Evolutionary conservation across 345 rosid species (phyloP), one percentile per base, ranked within the genome.

Genomic region (Abelmoschus esculentus): DNA sequence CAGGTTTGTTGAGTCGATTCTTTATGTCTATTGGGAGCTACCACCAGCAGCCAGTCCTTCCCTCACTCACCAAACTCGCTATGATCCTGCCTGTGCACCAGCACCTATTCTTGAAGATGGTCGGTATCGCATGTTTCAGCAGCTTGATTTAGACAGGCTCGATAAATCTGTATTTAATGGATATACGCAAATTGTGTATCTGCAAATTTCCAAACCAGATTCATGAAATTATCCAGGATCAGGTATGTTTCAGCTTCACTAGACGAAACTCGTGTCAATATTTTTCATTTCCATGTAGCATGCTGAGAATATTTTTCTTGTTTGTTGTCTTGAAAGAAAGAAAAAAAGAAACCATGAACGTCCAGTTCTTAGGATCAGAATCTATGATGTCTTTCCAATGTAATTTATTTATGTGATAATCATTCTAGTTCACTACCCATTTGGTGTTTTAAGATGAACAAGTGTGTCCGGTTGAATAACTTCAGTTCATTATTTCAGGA

Each of bases 21-120:
- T 95, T 1, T 90, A 91, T 55, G 81, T 88, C 38, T 91, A 91
- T 3, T 95, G 99, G 99, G 99, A 95, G 85, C 80, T 95, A 70
- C 98, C 99, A 19, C 97, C 99, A 0, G 90, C 83, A 46, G 99
- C 99, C 13, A 96, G 97, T 53, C 98, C 99, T 22, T 95, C 99
- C n/a, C 86, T 95, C 55, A 91, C 98, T 0, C 99, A 91, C 75
- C 99, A 95, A 69, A 87, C 91, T 10, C 84, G 98, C 4, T 95
- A 91, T 56, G 99, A 95, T 70, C 99, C 99, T 49, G 92, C 96
- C 74, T 90, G 98, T 9, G 74, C 87, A 5, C 63, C 86, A 14
- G 72, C 80, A 67, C 99, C 98, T 2, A 78, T 91, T 11, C 96
- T 95, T 40, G 96, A 91, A 82, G 99, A 95, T 80, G 98, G 98